These are phyloP conservation scores for Sclerotiophoma versabilis DNA, from an alignment of 2,329 filamentous ascomycete genomes.

Conservation along the genomic window DNA sequence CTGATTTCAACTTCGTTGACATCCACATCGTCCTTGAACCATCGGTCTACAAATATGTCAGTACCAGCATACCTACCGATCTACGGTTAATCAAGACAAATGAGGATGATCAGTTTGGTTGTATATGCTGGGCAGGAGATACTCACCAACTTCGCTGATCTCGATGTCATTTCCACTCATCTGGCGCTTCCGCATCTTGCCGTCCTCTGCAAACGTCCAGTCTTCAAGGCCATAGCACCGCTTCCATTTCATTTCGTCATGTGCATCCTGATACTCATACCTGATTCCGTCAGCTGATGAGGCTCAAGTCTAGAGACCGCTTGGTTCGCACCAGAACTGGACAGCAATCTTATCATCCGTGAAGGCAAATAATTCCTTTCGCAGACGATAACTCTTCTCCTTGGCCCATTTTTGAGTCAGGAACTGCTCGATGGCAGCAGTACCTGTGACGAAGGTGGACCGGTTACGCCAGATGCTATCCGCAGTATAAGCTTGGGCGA, in stretches of 20 bases:
- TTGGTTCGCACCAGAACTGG: constrained; percentile 67
- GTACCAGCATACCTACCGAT: constrained; percentile 13
- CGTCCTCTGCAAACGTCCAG: constrained; percentile 76
- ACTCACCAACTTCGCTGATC: constrained; percentile 5
- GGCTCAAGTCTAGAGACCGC: too few species aligned
- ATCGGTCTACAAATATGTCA: constrained; percentile 59
- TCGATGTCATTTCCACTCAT: constrained; percentile 65
- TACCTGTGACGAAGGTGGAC: constrained; percentile 71
- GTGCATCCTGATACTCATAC: constrained; percentile 78
- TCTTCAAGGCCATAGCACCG: constrained; percentile 86
- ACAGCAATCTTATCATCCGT: constrained; percentile 79
- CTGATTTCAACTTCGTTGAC: constrained; percentile 71
- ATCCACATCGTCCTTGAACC: constrained; percentile 74
- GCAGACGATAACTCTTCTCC: constrained; percentile 74
- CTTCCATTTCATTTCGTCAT: constrained; percentile 68
- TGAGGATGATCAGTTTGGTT: background rate
- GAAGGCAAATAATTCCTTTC: constrained; percentile 86
- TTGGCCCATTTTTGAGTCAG: constrained; percentile 75
- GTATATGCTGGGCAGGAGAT: background rate
- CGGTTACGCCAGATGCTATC: constrained; percentile 85
- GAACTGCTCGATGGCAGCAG: constrained; percentile 71
- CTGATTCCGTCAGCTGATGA: constrained; percentile 40
- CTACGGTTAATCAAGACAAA: too few species aligned
- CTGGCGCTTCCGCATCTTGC: constrained; percentile 74
- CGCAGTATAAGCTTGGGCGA: constrained; percentile 77